Evolutionary conservation across 495 filamentous ascomycete genomes (phyloP), one percentile per base, ranked within the genome.

Genomic region (Aspergillus carlsbadensis): DNA sequence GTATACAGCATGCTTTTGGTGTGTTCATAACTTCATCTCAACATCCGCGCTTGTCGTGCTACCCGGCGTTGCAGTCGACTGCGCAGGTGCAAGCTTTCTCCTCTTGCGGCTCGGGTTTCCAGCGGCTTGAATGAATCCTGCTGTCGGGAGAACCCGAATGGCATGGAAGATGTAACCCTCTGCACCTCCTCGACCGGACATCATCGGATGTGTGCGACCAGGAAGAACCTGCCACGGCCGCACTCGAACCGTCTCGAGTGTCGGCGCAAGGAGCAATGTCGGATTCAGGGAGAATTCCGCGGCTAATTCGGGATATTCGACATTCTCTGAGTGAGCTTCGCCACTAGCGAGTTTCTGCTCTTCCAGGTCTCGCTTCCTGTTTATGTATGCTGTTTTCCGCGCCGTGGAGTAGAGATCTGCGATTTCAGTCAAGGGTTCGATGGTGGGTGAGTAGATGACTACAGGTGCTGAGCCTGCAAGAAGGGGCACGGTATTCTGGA

Each of bases 81-180:
- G 68, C 5, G 64, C 60, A 29, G 60, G 52, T 13, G 56, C 73
- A 14, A 73, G 53, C 56, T 75, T 78, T 60, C 61, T 68, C 70
- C 63, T 73, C 59, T 71, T 75, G 59, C 79, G 79, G 67, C 81
- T 81, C 63, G 86, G 87, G 74, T 86, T 90, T 0, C 94, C 94
- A 47, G 88, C 86, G 14, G 92, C 95, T 59, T 88, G 85, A 22
- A 96, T 85, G 62, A 79, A 86, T 7, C 87, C 88, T 58, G 87
- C 78, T 0, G 86, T 83, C 2, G 95, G 94, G 34, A 91, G 69
- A 7, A 94, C 92, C 56, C 85, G 84, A 58, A 86, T 88, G 6
- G 76, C 95, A 56, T 89, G 90, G 64, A 97, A 94, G 17, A 98
- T 70, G 69, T 88, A 98, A 4, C 94, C 94, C 70, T 98, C 92